phyloP scores from a whole-genome alignment of 495 filamentous ascomycete genomes.

The Venustampulla echinocandica region DNA sequence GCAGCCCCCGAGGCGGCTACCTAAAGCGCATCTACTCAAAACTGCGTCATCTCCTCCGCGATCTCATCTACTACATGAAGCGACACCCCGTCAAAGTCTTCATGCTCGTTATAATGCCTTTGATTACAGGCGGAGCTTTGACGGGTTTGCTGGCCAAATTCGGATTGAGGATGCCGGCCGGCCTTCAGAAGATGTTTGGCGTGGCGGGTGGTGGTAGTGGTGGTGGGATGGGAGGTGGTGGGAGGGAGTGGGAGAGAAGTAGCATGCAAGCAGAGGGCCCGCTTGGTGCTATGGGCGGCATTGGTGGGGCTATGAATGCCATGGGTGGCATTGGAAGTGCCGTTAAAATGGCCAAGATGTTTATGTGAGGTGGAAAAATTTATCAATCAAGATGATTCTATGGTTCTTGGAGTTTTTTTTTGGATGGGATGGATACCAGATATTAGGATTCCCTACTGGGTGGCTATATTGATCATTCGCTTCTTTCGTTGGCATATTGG shows the following conservation, averaged over 20 bases:
- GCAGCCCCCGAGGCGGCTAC: constrained; percentile 69
- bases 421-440: constrained; percentile 7
- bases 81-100: constrained; percentile 77
- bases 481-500: background rate
- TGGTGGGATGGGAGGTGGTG: constrained; percentile 27
- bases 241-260: constrained; percentile 33
- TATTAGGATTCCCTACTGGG: background rate
- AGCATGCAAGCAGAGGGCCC: constrained; percentile 25
- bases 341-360: constrained; percentile 56
- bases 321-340: constrained; percentile 40
- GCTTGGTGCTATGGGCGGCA: constrained; percentile 2
- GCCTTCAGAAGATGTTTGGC: constrained; percentile 47
- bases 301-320: constrained; percentile 20
- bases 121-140: constrained; percentile 73
- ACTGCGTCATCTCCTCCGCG: constrained; percentile 63
- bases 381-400: background rate
- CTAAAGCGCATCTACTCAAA: constrained; percentile 57
- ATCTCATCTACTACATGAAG: constrained; percentile 67
- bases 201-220: constrained; percentile 33
- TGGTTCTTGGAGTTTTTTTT: background rate
- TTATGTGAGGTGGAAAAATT: no score
- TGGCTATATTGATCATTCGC: background rate
- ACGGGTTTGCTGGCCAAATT: constrained; percentile 62
- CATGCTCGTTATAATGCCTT: constrained; percentile 71
- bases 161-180: constrained; percentile 61